Evolutionary conservation across 2,329 filamentous ascomycete species (phyloP), one percentile per base, ranked within the genome.

Genomic region (Thyridium curvatum): DNA sequence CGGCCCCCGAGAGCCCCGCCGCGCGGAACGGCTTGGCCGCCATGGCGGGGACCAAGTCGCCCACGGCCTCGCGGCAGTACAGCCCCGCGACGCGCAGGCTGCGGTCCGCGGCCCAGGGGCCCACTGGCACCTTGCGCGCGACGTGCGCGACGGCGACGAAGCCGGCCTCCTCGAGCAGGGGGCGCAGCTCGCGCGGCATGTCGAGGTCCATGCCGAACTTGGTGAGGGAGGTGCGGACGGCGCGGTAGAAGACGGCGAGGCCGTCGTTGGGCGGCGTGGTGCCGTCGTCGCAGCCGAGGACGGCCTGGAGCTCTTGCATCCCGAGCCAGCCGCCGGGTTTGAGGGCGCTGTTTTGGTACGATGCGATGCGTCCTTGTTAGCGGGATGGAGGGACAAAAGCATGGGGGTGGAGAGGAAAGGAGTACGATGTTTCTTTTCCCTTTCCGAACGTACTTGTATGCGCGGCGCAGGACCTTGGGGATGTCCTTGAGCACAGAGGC

Each of bases 241-340:
- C 32, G 6, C 48, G 46, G 41, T 52, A 54, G 43, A 60, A 56
- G 8, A 52, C 46, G 16, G 49, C 49, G 21, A 69, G 48, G 3
- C 61, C 54, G 34, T 69, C 60, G 38, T 68, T 56, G 4, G 55
- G 48, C 2, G 52, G 48, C 60, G 72, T 68, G 9, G 65, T 65
- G 32, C 52, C 60, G 38, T 71, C 65, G 42, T 72, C 68, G 43
- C 62, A 71, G 26, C 56, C 51, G 10, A 68, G 56, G 17, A 53
- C 53, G 12, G 58, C 58, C 32, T 65, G 59, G 21, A 69, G 56
- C 38, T 74, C 71, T 16, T 71, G 66, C 31, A 68, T 64, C 47
- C 73, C 69, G 32, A 74, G 56, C 68, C 68, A 75, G 30, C 68
- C 70, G n/a, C 69, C 70, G 1, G 61, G 58, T 32, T 54, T 60